Percentiles rank a stretch among this genome's conserved stretches.
Evolutionary conservation across 2,329 filamentous ascomycete genomes (phyloP).

Genomic region (Pestalotiopsis sp.): DNA sequence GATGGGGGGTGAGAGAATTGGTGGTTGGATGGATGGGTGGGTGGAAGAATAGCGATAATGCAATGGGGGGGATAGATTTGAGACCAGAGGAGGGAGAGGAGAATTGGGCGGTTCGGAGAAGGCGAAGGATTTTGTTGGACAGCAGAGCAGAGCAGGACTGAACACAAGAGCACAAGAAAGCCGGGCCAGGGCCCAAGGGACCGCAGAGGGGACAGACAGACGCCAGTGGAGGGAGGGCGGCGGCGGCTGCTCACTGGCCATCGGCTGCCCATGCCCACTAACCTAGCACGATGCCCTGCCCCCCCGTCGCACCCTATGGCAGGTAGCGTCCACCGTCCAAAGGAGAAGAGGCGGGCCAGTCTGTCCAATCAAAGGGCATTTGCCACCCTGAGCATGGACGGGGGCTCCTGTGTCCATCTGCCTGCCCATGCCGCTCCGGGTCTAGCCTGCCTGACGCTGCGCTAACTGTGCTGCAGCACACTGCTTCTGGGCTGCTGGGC

Average conservation of each 20-base stretch:
- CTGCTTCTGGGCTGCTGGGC: neutral
- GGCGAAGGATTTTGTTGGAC: constrained; percentile 17
- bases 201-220: constrained; percentile 16
- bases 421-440: constrained; percentile 4
- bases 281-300: neutral
- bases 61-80: neutral
- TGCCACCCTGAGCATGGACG: constrained; percentile 4
- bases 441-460: neutral
- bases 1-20: neutral
- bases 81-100: constrained; percentile 3
- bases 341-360: constrained; percentile 7
- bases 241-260: constrained; percentile 9
- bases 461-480: neutral
- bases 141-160: neutral
- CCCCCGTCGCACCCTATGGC: neutral
- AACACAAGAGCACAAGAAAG: neutral
- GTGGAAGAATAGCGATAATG: neutral
- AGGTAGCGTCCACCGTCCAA: constrained; percentile 6
- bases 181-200: neutral
- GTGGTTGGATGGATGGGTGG: neutral
- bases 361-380: constrained; percentile 3
- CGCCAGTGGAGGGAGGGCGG: constrained; percentile 15
- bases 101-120: constrained; percentile 11
- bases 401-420: neutral
- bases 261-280: neutral